Evolutionary conservation across 192 early-diverging fungal species (phyloP), one percentile per base, ranked within the genome.

Genomic region (Coemansia umbellata): DNA sequence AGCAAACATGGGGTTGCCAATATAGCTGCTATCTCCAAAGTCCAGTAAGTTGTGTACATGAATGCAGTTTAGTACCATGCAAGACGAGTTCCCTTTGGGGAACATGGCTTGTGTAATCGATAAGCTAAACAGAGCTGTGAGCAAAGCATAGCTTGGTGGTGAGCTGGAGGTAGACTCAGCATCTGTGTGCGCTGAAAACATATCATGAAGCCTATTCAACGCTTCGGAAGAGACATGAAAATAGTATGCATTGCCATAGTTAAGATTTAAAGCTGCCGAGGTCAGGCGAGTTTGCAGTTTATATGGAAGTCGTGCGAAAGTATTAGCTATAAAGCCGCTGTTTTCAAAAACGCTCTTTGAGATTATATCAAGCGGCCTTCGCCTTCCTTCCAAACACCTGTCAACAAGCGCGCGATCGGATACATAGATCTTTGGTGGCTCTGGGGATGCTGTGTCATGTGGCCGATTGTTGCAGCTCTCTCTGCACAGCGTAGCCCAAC

Each of bases 1-100:
- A 17, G 62, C 10, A 9, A 58, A 41, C 2, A 74, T 26, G 17
- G 42, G 60, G 27, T 74, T 74, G 3, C 70, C 70, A 32, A 74
- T 36, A 19, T 62, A 74, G 31, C 49, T 45, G 41, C 32, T 37
- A 9, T 37, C 14, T 5, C 31, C 27, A 4, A 50, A 35, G 17
- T 65, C 10, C 5, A 54, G 31, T 4, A 60, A 30, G 6, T 31
- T 23, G 49, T 66, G 54, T 19, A 40, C 35, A 23, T 74, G 63
- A 8, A 66, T 42, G 21, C 55, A 43, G 32, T 58, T 74, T 11
- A 74, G 1, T 4, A 74, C 44, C 21, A 53, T 31, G 9, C 37
- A 36, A 10, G 51, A 11, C 17, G 27, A 14, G 15, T 3, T 37
- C 3, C 9, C 42, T 44, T 27, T 44, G n/a, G 5, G 5, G 6